Base-by-base conservation (phyloP, 2,329 filamentous ascomycete species). In the Trichoderma koningii region DNA sequence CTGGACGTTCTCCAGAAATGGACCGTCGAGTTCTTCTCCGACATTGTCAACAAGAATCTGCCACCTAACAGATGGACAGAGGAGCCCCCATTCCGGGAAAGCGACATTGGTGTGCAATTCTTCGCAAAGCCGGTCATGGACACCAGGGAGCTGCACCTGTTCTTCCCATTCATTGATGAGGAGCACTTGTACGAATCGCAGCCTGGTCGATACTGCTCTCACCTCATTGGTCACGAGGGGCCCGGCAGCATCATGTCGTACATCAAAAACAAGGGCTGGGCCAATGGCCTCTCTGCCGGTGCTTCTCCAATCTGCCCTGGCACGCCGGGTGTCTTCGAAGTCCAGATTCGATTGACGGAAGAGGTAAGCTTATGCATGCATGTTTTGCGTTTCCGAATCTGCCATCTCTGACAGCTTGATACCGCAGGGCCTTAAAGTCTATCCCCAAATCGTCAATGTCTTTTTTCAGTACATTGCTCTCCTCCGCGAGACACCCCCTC, bases 101-200 rank as follows among this genome's bases (percentile, higher is more conserved):
- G 79, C 14, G 80, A 84, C 50, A 77, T 87, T 2, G 80, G 81
- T 4, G 89, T 87, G 42, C 90, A 94, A 75, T 87, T 91, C 60
- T 96, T 94, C 74, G 91, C 91, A 28, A 96, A 95, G 78, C 93
- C 93, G 0, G 93, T 97, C 50, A 93, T 96, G 88, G 92, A 97
- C 69, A 89, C 87, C 19, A 85, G 92, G 64, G 88, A 90, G 60
- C 78, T 97, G 67, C 91, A 91, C 66, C 84, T 97, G 52, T 88
- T 86, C 67, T 97, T 97, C 74, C 89, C 91, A 1, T 96, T 92
- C 74, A 84, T 92, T 19, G 92, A 97, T 69, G 92, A 97, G 74
- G 91, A 96, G 69, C 76, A 85, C 0, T 80, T 93, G 66, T 94
- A 87, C 75, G 89, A 93, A 72, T 88, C 89, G 7, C 91, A 95